Evolutionary conservation across 129 eudicot species (phyloP), one percentile per base, ranked within the genome.

Genomic region (Oenanthe sinensis): DNA sequence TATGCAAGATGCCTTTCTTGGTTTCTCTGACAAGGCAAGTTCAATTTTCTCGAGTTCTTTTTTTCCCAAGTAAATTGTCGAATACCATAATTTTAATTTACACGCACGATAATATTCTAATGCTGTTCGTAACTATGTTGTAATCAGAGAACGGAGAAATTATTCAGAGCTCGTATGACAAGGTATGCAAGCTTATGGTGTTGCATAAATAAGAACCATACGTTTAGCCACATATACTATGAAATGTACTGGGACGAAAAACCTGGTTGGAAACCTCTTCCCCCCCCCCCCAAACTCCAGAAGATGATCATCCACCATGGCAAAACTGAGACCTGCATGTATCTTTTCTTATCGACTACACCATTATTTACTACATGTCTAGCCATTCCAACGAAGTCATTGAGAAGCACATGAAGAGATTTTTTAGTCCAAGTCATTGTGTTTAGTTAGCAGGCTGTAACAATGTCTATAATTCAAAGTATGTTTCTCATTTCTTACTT

Each of bases 1-100:
- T 30, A 87, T 95, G 97, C 94, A 91, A 82, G 96, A 91, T 26
- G 97, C 97, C 30, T 95, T 91, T 75, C 45, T 30, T 60, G 92
- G 97, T 75, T 95, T 91, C 86, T 83, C 90, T 0, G 90, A 90
- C 85, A 88, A 95, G 98, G 97, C 69, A 85, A 82, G 88, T 33
- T 33, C 36, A 33, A 33, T 68, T 46, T 49, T 72, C n/a, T 17
- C 22, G 2, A 6, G 8, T 48, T 37, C n/a, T 47, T 54, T 43
- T 24, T 8, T 15, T 37, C 54, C 54, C 3, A 69, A 44, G 44
- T 45, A 47, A 33, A 44, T 28, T 47, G 33, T 63, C 33, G 19
- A 45, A 47, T 19, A 44, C 5, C 24, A 26, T 33, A 33, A 33
- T 33, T 33, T 33, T 17, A 62, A 13, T 22, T 63, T 67, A 5